phyloP scores from a whole-genome alignment of 2,329 filamentous ascomycete genomes.

The Emmonsiellopsis sp. region DNA sequence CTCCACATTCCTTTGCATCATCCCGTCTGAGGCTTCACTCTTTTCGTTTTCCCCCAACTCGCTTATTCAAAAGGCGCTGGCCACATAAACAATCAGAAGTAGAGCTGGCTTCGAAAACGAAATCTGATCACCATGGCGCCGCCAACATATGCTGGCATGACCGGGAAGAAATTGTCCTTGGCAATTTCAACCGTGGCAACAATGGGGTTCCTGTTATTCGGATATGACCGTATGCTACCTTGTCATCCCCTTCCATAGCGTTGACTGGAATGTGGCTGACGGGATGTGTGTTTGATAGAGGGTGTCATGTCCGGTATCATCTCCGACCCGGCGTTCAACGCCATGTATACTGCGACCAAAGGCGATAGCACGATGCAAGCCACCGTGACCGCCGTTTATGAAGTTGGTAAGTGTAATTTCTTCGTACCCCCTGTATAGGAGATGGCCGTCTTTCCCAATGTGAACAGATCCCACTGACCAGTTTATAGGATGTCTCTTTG shows the following conservation, averaged over 20 bases:
- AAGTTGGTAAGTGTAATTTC: conserved; percentile 27
- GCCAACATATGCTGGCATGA: conserved; percentile 37
- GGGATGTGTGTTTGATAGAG: conserved; percentile 2
- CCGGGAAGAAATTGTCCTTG: conserved; percentile 47
- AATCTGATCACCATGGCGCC: background rate
- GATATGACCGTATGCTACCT: conserved; percentile 37
- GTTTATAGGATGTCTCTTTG: conserved; percentile 16
- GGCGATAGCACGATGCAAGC: conserved; percentile 36
- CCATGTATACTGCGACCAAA: conserved; percentile 12
- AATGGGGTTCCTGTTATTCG: conserved; percentile 50
- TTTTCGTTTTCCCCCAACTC: background rate
- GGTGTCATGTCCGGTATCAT: conserved; percentile 18
- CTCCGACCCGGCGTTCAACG: conserved; percentile 5
- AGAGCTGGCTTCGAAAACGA: background rate
- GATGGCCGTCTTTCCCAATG: too few relatives aligned
- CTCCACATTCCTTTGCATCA: background rate
- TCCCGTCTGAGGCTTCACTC: too few relatives aligned
- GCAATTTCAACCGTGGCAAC: conserved; percentile 52
- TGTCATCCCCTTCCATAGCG: background rate
- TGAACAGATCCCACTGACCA: background rate
- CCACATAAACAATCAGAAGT: too few relatives aligned
- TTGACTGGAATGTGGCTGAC: background rate
- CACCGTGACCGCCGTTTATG: conserved; percentile 42
- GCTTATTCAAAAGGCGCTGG: too few relatives aligned
- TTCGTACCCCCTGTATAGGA: too few relatives aligned